These are phyloP conservation scores for Pleurotus pulmonarius DNA, from an alignment of 768 basidiomycete species.

Conservation along the genomic window DNA sequence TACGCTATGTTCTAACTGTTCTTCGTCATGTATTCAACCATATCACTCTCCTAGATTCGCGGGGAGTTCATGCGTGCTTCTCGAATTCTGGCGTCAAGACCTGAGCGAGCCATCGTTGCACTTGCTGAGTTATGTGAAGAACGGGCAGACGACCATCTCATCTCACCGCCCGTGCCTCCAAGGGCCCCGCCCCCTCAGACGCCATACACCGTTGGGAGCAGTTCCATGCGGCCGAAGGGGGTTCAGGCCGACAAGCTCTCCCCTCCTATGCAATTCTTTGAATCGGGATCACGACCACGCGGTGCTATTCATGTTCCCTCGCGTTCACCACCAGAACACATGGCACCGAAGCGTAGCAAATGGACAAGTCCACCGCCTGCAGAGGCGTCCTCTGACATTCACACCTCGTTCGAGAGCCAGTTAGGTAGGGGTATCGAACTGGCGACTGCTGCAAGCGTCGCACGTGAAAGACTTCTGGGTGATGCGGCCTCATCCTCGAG, in stretches of 20 bases:
- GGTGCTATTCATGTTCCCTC: constrained; percentile 26
- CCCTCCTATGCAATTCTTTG: constrained; percentile 48
- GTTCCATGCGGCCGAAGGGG: constrained; percentile 49
- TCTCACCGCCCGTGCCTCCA: constrained; percentile 39
- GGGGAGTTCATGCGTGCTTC: constrained; percentile 98
- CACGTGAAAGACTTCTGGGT: constrained; percentile 48
- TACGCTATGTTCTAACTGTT: constrained; percentile 29
- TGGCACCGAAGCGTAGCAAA: constrained; percentile 76
- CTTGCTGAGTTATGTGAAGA: constrained; percentile 92
- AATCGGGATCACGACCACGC: constrained; percentile 31
- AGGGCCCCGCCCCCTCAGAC: constrained; percentile 61
- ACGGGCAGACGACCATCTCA: constrained; percentile 64
- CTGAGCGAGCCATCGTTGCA: constrained; percentile 76
- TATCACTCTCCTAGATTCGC: constrained; percentile 65
- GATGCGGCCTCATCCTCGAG: constrained; percentile 49
- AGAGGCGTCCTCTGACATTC: constrained; percentile 66
- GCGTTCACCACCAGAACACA: constrained; percentile 62
- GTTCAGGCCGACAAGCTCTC: constrained; percentile 45
- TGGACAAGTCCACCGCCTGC: constrained; percentile 87
- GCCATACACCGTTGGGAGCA: constrained; percentile 65
- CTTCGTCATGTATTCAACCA: constrained; percentile 6
- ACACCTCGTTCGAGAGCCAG: constrained; percentile 61
- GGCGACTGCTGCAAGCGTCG: constrained; percentile 61
- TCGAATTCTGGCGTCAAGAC: constrained; percentile 74
- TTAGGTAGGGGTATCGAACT: constrained; percentile 64